Conservation (phyloP, 2,329 filamentous ascomycete species). For the Alternaria dauci region DNA sequence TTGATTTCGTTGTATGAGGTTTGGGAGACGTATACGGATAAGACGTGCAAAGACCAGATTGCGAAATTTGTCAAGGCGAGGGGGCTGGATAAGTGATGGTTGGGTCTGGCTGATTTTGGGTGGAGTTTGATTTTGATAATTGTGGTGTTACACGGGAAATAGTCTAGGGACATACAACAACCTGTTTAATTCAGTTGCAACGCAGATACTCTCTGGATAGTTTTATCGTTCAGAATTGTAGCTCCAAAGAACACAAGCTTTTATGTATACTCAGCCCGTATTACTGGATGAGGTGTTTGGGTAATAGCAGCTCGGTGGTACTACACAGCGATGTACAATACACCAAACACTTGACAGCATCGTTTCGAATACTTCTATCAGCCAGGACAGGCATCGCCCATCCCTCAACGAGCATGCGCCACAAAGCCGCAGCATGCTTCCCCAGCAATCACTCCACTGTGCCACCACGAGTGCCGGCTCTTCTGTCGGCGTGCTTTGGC, state of each 20-base stretch:
- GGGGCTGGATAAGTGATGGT: slow-evolving; percentile 63
- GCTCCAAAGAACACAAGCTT: background rate
- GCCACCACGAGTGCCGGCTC: slow-evolving; percentile 13
- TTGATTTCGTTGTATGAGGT: slow-evolving; percentile 87
- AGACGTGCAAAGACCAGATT: slow-evolving; percentile 70
- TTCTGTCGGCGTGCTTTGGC: slow-evolving; percentile 32
- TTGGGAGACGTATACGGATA: slow-evolving; percentile 72
- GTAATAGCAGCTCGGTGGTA: background rate
- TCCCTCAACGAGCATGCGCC: slow-evolving; percentile 13
- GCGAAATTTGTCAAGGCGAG: slow-evolving; percentile 68
- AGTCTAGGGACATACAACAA: background rate
- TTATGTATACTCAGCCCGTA: too few relatives aligned
- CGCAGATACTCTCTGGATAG: background rate
- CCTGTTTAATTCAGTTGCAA: background rate
- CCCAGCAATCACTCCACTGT: slow-evolving; percentile 15
- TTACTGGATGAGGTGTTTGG: background rate
- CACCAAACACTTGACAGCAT: background rate
- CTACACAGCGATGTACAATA: background rate
- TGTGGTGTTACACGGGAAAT: too few relatives aligned
- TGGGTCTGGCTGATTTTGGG: background rate
- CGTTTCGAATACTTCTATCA: slow-evolving; percentile 8
- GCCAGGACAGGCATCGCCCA: slow-evolving; percentile 1
- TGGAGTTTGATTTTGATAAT: too few relatives aligned
- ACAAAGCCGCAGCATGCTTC: slow-evolving; percentile 9
- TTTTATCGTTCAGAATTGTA: too few relatives aligned